These are phyloP conservation scores for Coniochaeta sp. DNA, from an alignment of 2,329 filamentous ascomycete species.

Conservation along the genomic window DNA sequence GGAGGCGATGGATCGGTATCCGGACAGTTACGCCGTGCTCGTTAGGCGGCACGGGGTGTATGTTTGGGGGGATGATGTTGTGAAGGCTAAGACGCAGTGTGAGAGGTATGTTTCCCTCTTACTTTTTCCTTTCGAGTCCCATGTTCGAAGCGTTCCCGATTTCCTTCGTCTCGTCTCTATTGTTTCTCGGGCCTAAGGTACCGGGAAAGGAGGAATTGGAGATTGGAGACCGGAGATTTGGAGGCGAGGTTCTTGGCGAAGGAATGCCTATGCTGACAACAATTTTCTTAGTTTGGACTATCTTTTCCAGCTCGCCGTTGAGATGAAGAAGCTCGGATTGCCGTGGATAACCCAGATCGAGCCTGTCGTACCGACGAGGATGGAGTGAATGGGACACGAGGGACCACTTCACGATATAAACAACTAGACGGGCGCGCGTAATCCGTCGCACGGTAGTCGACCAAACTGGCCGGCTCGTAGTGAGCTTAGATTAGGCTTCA, in stretches of 20 bases:
- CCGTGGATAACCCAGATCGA: constrained; percentile 54
- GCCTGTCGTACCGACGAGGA: constrained; percentile 18
- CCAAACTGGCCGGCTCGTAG: too few species aligned
- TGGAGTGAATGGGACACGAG: too few species aligned
- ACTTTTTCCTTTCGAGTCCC: too few species aligned
- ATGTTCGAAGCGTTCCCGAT: not conserved
- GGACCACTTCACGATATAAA: too few species aligned
- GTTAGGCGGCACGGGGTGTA: constrained; percentile 93
- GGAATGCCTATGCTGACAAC: constrained; percentile 6
- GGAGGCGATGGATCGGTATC: constrained; percentile 82
- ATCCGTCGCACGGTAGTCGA: too few species aligned
- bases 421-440: too few species aligned
- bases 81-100: constrained; percentile 96
- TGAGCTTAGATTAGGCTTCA: too few species aligned
- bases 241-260: not conserved
- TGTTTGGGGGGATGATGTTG: constrained; percentile 93
- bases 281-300: constrained; percentile 68
- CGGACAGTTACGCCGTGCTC: constrained; percentile 88
- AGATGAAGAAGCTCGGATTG: constrained; percentile 89
- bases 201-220: too few species aligned
- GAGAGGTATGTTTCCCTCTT: constrained; percentile 71
- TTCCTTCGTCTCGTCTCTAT: too few species aligned
- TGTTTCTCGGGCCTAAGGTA: too few species aligned
- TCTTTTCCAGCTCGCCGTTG: constrained; percentile 90
- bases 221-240: too few species aligned